Conservation (phyloP, 768 basidiomycete species). For the Calocybe cyanea region DNA sequence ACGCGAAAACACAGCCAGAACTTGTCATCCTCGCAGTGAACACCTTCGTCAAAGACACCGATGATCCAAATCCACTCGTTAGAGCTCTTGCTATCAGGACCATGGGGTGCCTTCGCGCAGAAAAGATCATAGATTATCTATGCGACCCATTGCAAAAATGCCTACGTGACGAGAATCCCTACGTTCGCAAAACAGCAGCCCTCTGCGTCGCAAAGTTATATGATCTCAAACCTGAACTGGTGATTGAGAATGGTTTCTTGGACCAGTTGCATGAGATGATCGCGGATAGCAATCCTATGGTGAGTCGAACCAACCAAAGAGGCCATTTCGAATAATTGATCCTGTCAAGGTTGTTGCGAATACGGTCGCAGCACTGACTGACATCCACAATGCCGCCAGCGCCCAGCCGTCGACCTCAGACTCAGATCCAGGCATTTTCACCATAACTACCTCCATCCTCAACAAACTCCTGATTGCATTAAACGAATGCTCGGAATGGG, state of each 20-base stretch:
- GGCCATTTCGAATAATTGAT: neutral
- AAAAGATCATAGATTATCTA: slow-evolving; percentile 99
- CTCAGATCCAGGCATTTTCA: slow-evolving; percentile 67
- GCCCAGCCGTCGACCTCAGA: slow-evolving; percentile 52
- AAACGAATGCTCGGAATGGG: slow-evolving; percentile 99
- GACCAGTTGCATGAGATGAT: slow-evolving; percentile 90
- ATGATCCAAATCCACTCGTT: slow-evolving; percentile 95
- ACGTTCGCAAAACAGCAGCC: slow-evolving; percentile 97
- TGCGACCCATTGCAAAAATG: slow-evolving; percentile 91
- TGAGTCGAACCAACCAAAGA: slow-evolving; percentile 23
- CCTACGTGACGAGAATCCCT: slow-evolving; percentile 93
- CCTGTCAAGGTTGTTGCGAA: slow-evolving; percentile 87
- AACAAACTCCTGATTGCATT: slow-evolving; percentile 91
- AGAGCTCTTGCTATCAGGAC: slow-evolving; percentile 96
- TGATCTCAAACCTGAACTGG: slow-evolving; percentile 93
- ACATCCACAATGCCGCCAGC: slow-evolving; percentile 78
- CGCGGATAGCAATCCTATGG: slow-evolving; percentile 96
- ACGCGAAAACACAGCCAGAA: slow-evolving; percentile 97
- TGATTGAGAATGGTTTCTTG: slow-evolving; percentile 92
- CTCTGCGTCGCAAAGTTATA: slow-evolving; percentile 97
- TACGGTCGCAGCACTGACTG: slow-evolving; percentile 87
- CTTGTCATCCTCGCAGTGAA: slow-evolving; percentile 99
- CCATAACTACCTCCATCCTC: slow-evolving; percentile 78
- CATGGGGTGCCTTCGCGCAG: slow-evolving; percentile 95
- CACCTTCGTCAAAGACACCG: slow-evolving; percentile 96